A percentile compares a stretch with the other conserved stretches of the same genome.
Evolutionary conservation across 352 stramenopile genomes (phyloP).

Genomic region (Pythium rhizo-oryzae): DNA sequence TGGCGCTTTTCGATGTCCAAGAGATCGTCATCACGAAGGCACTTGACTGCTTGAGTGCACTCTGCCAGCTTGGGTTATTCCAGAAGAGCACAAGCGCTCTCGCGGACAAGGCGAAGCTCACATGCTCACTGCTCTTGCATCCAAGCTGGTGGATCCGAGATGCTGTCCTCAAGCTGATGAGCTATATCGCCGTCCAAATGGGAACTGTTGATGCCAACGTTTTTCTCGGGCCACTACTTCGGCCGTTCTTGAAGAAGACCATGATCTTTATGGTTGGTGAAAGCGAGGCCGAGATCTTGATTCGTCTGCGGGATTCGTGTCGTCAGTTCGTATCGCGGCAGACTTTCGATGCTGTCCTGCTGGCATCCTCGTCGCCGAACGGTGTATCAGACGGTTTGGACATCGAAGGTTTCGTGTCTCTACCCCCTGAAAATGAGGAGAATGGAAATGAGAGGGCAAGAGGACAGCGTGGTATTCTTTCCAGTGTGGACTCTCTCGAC

Average conservation of each 20-base stretch:
- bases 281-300: slow-evolving; percentile 50
- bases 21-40: slow-evolving; percentile 95
- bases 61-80: slow-evolving; percentile 94
- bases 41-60: slow-evolving; percentile 88
- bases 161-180: slow-evolving; percentile 86
- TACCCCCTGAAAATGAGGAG: slow-evolving; percentile 15
- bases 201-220: slow-evolving; percentile 91
- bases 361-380: slow-evolving; percentile 50
- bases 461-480: slow-evolving; percentile 45
- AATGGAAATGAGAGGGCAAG: slow-evolving; percentile 7
- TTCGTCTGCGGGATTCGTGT: slow-evolving; percentile 63
- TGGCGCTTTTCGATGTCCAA: slow-evolving; percentile 96
- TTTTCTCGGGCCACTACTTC: slow-evolving; percentile 90
- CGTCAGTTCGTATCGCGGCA: slow-evolving; percentile 77
- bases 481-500: slow-evolving; percentile 74
- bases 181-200: slow-evolving; percentile 82
- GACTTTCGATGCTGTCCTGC: slow-evolving; percentile 81
- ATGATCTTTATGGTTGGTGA: slow-evolving; percentile 81
- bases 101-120: slow-evolving; percentile 85
- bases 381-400: slow-evolving; percentile 33
- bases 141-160: slow-evolving; percentile 90
- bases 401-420: slow-evolving; percentile 24
- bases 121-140: slow-evolving; percentile 84
- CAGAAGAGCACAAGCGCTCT: slow-evolving; percentile 80
- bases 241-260: slow-evolving; percentile 87